Base-by-base conservation (phyloP, 441 rosid genomes). In the Corymbia calophylla region DNA sequence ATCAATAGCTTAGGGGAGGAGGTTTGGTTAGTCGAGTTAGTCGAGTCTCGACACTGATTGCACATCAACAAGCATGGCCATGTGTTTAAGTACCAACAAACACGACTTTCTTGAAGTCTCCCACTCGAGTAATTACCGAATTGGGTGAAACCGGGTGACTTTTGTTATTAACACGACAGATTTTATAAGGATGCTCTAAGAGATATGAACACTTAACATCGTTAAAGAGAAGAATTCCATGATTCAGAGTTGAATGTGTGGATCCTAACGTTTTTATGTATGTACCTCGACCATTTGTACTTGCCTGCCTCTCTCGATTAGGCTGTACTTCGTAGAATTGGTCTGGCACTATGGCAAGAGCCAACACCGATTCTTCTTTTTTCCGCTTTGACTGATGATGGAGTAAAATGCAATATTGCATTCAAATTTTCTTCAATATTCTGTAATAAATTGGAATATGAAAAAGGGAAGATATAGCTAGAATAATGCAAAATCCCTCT, bases 131-230 rank as follows among this genome's bases (percentile, higher is more conserved):
- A 35, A 35, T 19, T 9, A 19, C 8, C 48, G 15, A 70, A 23
- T 5, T 9, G 27, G 81, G 81, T 8, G 47, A 39, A 32, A 68
- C 25, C 25, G 0, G 80, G 80, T 18, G 27, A 35, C 25, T 1
- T 1, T 8, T 70, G 81, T 27, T 10, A 68, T 32, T 18, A 11
- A 35, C 81, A 70, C 4, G 48, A 70, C 8, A 0, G 27, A 39
- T 39, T 18, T 35, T 35, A 9, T 9, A 8, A 1, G 12, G 48
- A 35, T 0, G 48, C 1, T 32, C 4, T 5, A 9, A 32, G 7
- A 17, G 80, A 32, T 68, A 0, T 10, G 25, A 14, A 25, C 48
- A 18, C 47, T 70, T 5, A 3, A 18, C 47, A 5, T 10, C 0
- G 80, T 32, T 4, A 9, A 68, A 68, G 39, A 32, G 80, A 18